A percentile compares a stretch with the other conserved stretches of the same genome.
These are phyloP conservation scores for Mycena pura DNA, from an alignment of 768 basidiomycete genomes.

Conservation along the genomic window DNA sequence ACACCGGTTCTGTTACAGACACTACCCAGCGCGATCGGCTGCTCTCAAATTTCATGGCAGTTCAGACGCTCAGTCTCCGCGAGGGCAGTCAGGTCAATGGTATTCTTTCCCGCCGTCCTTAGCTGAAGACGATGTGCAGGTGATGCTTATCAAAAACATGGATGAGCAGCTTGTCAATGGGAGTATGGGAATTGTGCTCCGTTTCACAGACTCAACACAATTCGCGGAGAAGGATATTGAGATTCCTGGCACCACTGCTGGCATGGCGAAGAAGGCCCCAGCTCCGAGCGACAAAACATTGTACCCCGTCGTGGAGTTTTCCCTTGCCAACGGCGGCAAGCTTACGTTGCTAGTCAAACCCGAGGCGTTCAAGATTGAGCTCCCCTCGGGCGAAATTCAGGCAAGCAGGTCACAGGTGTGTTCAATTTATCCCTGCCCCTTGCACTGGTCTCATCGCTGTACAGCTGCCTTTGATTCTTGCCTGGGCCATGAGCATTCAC, in stretches of 20 bases:
- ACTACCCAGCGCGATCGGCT: constrained; percentile 71
- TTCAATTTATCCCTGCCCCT: constrained; percentile 1
- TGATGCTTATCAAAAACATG: constrained; percentile 95
- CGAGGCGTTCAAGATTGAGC: constrained; percentile 87
- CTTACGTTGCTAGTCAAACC: constrained; percentile 65
- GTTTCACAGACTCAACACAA: constrained; percentile 65
- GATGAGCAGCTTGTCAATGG: constrained; percentile 94
- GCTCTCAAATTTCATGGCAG: constrained; percentile 92
- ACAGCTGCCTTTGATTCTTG: constrained; percentile 85
- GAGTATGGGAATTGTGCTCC: constrained; percentile 83
- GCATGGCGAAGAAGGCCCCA: constrained; percentile 33
- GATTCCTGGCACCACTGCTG: constrained; percentile 34
- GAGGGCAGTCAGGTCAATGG: constrained; percentile 72
- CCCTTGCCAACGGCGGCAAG: constrained; percentile 59
- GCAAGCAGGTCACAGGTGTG: constrained; percentile 80
- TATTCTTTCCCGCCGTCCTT: neutral
- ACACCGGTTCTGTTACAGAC: constrained; percentile 67
- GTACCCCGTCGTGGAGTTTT: constrained; percentile 83
- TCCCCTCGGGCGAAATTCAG: constrained; percentile 86
- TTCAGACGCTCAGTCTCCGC: constrained; percentile 69
- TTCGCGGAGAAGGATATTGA: constrained; percentile 41
- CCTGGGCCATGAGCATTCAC: constrained; percentile 99
- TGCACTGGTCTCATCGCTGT: neutral
- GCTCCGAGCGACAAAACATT: constrained; percentile 29
- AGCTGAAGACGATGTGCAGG: constrained; percentile 53